These are phyloP conservation scores for Tricholoma hemisulphureum DNA, from an alignment of 768 basidiomycete genomes.

Conservation along the genomic window DNA sequence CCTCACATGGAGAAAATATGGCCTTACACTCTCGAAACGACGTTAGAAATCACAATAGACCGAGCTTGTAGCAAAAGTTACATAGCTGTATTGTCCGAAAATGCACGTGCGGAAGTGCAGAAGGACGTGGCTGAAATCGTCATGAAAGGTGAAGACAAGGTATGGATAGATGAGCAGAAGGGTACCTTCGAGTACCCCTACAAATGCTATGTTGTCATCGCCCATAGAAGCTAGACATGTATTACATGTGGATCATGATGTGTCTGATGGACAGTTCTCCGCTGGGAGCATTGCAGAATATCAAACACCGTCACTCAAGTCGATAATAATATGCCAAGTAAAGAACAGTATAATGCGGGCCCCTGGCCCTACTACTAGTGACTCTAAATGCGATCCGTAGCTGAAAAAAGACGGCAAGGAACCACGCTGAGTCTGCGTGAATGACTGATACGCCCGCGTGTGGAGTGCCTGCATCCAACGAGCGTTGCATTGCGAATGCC, in stretches of 20 bases:
- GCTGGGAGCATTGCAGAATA: too few species aligned
- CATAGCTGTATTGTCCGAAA: constrained; percentile 59
- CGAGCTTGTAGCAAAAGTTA: constrained; percentile 85
- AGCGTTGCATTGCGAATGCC: constrained; percentile 16
- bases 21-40: constrained; percentile 50
- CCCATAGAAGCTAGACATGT: constrained; percentile 27
- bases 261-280: too few species aligned
- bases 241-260: too few species aligned
- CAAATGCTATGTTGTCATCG: constrained; percentile 59
- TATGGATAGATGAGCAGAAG: constrained; percentile 72
- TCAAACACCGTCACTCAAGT: too few species aligned
- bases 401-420: too few species aligned
- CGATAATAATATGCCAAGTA: too few species aligned
- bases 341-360: too few species aligned
- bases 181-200: constrained; percentile 84
- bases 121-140: constrained; percentile 55
- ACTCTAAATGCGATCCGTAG: too few species aligned
- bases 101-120: constrained; percentile 54
- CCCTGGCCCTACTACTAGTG: too few species aligned
- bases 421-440: too few species aligned
- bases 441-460: background rate
- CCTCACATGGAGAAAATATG: constrained; percentile 56
- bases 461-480: background rate
- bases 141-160: constrained; percentile 55
- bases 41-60: constrained; percentile 56